A percentile compares a stretch with the other conserved stretches of the same genome.
Evolutionary conservation across 2,329 filamentous ascomycete genomes (phyloP).

Genomic region (Triangularia verruculosa): DNA sequence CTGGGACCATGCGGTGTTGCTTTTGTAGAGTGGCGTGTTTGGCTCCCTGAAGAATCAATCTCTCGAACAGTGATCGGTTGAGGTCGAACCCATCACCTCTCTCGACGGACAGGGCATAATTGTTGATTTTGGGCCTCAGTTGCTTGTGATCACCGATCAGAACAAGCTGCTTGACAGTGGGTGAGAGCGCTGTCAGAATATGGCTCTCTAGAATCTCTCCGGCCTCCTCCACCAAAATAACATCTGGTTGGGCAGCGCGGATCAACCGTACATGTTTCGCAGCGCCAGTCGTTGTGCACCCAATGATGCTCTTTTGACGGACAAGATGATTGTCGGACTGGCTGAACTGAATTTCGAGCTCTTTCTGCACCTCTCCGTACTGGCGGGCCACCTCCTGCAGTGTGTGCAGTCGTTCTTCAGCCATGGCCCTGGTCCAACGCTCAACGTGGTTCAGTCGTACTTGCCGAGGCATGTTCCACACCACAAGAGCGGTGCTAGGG

Average conservation of each 20-base stretch:
- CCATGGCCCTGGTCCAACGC: conserved; percentile 45
- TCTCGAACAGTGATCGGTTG: conserved; percentile 61
- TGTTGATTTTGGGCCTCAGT: conserved; percentile 58
- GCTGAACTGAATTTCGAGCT: conserved; percentile 43
- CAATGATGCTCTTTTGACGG: conserved; percentile 58
- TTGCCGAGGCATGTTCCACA: conserved; percentile 53
- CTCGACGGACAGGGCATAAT: conserved; percentile 54
- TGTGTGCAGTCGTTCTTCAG: conserved; percentile 47
- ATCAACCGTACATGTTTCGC: conserved; percentile 59
- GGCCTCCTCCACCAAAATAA: conserved; percentile 67
- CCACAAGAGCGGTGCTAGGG: conserved; percentile 23
- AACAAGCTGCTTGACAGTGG: conserved; percentile 58
- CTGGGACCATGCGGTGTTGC: conserved; percentile 65
- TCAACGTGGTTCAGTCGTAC: conserved; percentile 37
- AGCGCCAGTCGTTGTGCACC: conserved; percentile 68
- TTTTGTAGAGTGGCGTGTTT: conserved; percentile 43
- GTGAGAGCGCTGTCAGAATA: conserved; percentile 56
- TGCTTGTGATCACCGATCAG: conserved; percentile 64
- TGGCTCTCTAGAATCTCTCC: conserved; percentile 67
- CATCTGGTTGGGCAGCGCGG: conserved; percentile 51
- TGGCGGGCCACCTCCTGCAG: conserved; percentile 39
- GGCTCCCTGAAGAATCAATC: conserved; percentile 41
- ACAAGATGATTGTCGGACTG: conserved; percentile 45
- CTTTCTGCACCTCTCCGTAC: conserved; percentile 42
- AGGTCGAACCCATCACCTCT: conserved; percentile 50